A percentile compares a stretch with the other conserved stretches of the same genome.
Evolutionary conservation across 495 filamentous ascomycete genomes (phyloP).

Genomic region (Ramalina intermedia): DNA sequence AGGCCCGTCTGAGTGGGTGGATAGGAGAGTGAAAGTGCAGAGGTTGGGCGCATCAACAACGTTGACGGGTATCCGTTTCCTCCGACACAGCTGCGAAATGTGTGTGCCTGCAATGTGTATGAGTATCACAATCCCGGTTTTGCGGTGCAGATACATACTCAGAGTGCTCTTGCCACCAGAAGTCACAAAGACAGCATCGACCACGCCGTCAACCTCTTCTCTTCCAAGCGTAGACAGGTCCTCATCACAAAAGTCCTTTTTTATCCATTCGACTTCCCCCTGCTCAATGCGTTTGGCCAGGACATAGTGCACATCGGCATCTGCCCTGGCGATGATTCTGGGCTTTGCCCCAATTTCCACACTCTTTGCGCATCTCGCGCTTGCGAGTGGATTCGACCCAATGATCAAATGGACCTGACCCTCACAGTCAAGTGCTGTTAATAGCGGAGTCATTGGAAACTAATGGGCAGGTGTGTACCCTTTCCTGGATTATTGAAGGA

Average conservation of each 20-base stretch:
- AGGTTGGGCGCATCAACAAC: slow-evolving; percentile 75
- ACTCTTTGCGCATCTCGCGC: slow-evolving; percentile 64
- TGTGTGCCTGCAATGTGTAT: slow-evolving; percentile 33
- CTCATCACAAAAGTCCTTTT: slow-evolving; percentile 52
- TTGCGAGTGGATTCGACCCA: slow-evolving; percentile 75
- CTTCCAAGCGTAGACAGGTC: slow-evolving; percentile 67
- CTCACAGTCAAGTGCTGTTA: slow-evolving; percentile 62
- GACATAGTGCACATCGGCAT: slow-evolving; percentile 50
- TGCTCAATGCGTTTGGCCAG: slow-evolving; percentile 59
- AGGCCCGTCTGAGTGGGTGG: slow-evolving; percentile 77
- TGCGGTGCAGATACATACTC: slow-evolving; percentile 23
- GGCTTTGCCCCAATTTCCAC: slow-evolving; percentile 77
- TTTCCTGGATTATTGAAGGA: too few relatives aligned
- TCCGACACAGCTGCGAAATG: slow-evolving; percentile 61
- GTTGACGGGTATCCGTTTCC: slow-evolving; percentile 81
- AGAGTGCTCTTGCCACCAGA: slow-evolving; percentile 36
- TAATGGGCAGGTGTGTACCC: background rate
- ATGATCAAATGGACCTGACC: slow-evolving; percentile 75
- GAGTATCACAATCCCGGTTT: background rate
- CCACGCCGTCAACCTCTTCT: slow-evolving; percentile 60
- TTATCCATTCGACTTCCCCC: slow-evolving; percentile 56
- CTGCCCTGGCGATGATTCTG: slow-evolving; percentile 62
- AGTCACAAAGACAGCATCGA: slow-evolving; percentile 89
- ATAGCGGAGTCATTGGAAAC: slow-evolving; percentile 27
- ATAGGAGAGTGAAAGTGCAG: slow-evolving; percentile 83